phyloP scores from a whole-genome alignment of 345 rosid species.

The Eucalyptus shirleyi region DNA sequence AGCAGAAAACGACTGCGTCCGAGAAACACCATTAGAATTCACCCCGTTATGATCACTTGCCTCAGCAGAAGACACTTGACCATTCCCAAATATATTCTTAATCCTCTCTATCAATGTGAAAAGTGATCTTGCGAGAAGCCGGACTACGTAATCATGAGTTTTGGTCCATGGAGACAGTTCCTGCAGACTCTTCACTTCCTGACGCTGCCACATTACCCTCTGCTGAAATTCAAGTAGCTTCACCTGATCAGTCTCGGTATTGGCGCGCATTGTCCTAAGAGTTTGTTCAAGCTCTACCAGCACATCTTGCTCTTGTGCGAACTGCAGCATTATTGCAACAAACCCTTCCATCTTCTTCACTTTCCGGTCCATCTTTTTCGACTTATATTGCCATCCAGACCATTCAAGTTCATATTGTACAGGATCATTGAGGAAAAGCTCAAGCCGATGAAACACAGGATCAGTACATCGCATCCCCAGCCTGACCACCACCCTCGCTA shows the following conservation, averaged over 20 bases:
- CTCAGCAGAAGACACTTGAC: background rate
- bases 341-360: constrained; percentile 59
- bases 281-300: constrained; percentile 57
- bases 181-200: constrained; percentile 37
- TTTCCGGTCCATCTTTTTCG: constrained; percentile 60
- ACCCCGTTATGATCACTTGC: background rate
- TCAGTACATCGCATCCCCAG: constrained; percentile 38
- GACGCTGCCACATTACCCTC: constrained; percentile 39
- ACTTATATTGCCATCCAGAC: constrained; percentile 40
- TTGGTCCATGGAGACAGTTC: constrained; percentile 50
- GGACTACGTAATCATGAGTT: constrained; percentile 43
- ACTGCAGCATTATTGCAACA: constrained; percentile 25
- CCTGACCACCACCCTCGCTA: constrained; percentile 31
- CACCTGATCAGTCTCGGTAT: constrained; percentile 10
- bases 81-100: constrained; percentile 12
- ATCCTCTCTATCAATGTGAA: constrained; percentile 42
- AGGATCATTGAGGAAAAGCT: constrained; percentile 32
- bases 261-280: constrained; percentile 39
- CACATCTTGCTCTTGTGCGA: constrained; percentile 49
- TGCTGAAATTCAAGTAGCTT: constrained; percentile 42
- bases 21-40: constrained; percentile 1
- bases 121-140: constrained; percentile 46
- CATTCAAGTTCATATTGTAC: constrained; percentile 25
- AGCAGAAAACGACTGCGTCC: constrained; percentile 20
- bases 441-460: constrained; percentile 27